These are phyloP conservation scores for Gossypium stocksii DNA, from an alignment of 345 rosid genomes.

Conservation along the genomic window DNA sequence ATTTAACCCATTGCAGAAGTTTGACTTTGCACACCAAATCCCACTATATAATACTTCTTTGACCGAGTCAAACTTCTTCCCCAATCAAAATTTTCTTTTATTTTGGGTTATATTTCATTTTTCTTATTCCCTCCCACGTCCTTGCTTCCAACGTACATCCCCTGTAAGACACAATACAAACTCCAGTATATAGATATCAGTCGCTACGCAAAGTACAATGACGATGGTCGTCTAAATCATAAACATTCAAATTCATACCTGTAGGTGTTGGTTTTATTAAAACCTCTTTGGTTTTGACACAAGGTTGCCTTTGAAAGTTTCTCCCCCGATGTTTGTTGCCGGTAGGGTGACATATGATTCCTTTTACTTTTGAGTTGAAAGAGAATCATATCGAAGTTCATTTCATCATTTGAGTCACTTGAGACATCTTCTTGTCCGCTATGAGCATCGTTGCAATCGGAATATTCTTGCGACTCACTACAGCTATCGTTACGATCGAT, in stretches of 20 bases:
- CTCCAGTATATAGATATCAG: background rate
- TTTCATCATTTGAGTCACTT: constrained; percentile 32
- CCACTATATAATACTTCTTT: too few species aligned
- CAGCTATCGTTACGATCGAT: constrained; percentile 3
- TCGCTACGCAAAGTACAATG: background rate
- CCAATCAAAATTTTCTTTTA: too few species aligned
- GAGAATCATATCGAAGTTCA: constrained; percentile 30
- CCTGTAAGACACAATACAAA: constrained; percentile 27
- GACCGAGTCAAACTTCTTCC: too few species aligned
- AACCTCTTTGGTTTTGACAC: constrained; percentile 50
- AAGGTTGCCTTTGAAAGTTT: constrained; percentile 32
- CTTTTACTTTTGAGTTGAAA: constrained; percentile 48
- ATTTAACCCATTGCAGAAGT: too few species aligned
- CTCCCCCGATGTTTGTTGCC: constrained; percentile 64
- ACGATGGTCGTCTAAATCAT: background rate
- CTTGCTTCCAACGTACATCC: constrained; percentile 40
- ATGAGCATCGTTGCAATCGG: constrained; percentile 4
- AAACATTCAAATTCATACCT: background rate
- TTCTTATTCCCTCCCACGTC: too few species aligned
- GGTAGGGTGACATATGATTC: constrained; percentile 32
- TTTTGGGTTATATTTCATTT: too few species aligned
- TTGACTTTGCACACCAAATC: too few species aligned
- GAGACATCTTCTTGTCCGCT: constrained; percentile 2
- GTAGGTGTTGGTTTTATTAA: constrained; percentile 55
- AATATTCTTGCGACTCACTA: constrained; percentile 7